A percentile compares a stretch with the other conserved stretches of the same genome.
phyloP scores from a whole-genome alignment of 1,284 basidiomycete species.

The Exobasidium rhododendri region DNA sequence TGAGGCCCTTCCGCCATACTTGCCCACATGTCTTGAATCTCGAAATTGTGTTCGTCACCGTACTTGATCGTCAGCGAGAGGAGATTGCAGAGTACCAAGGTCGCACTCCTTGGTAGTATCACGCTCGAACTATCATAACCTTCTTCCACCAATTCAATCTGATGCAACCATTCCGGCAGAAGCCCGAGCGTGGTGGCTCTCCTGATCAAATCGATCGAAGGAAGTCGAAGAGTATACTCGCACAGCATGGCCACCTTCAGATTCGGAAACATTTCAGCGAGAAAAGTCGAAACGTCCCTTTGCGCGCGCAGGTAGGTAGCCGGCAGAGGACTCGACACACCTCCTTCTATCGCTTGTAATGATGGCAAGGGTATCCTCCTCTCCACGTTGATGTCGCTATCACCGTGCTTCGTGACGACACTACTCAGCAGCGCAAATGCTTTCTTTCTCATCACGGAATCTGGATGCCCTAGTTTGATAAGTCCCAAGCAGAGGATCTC shows the following conservation, averaged over 20 bases:
- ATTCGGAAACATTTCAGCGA: conserved; percentile 75
- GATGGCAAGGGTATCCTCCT: too few species aligned
- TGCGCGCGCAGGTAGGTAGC: conserved; percentile 79
- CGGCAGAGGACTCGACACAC: conserved; percentile 70
- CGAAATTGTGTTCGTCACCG: conserved; percentile 72
- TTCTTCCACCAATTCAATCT: conserved; percentile 30
- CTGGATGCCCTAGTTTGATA: conserved; percentile 78
- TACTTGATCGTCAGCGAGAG: conserved; percentile 79
- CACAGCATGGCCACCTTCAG: conserved; percentile 69
- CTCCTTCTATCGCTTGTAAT: conserved; percentile 71
- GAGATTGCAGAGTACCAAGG: conserved; percentile 69
- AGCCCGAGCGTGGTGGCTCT: conserved; percentile 38
- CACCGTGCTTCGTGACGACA: conserved; percentile 55
- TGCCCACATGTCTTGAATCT: conserved; percentile 77
- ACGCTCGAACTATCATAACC: conserved; percentile 27
- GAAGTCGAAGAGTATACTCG: conserved; percentile 72
- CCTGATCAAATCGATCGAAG: conserved; percentile 59
- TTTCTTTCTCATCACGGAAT: conserved; percentile 66
- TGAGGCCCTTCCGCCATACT: conserved; percentile 64
- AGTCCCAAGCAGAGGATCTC: conserved; percentile 78
- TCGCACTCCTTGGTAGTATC: not conserved
- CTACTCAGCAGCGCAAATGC: conserved; percentile 79
- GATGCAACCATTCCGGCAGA: conserved; percentile 41
- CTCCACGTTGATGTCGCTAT: conserved; percentile 63
- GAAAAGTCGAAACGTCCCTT: conserved; percentile 69